Base-by-base conservation (phyloP, 352 stramenopile species). In the Thalassiosira sp. region DNA sequence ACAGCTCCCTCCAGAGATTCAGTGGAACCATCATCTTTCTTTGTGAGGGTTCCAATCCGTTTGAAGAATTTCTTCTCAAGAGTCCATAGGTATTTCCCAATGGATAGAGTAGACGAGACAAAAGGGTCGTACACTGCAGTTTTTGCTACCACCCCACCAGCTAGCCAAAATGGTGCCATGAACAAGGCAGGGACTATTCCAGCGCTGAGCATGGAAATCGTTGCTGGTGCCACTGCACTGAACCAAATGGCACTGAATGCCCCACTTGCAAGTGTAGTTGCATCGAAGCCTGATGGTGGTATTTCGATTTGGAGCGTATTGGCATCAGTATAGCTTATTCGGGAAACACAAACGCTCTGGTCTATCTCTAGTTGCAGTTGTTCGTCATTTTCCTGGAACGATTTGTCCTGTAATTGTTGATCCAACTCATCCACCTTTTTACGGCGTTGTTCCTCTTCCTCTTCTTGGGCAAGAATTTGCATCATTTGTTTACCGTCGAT, bases 121-220 rank as follows among this genome's bases (percentile, higher is more conserved):
- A 81, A 72, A 20, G 76, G 76, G 65, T 84, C 76, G 15, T 76
- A 54, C 20, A 77, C 54, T 1, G 62, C 68, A 10, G 42, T 54
- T 51, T 84, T 84, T 15, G 76, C 70, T 16, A 84, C 58, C 11
- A 68, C n/a, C 1, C 53, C 76, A 45, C 76, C 76, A 46, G 76
- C 67, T 27, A 63, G 33, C 76, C 76, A 84, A 60, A 84, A 84
- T 37, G 76, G 76, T 7, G 63, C 11, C 57, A 84, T 73, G 22
- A 84, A 81, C 15, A 84, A 46, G 31, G 22, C n/a, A 16, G 45
- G 31, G 13, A 42, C 57, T 27, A 46, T 10, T 2, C 75, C 68
- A 20, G 25, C 59, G 45, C 46, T 56, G 1, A 80, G 48, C 63
- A 72, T 72, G 10, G 51, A 61, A 18, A 72, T 11, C 22, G 76